These are phyloP conservation scores for Dothiorella sarmentorum DNA, from an alignment of 2,329 filamentous ascomycete genomes.

Conservation along the genomic window DNA sequence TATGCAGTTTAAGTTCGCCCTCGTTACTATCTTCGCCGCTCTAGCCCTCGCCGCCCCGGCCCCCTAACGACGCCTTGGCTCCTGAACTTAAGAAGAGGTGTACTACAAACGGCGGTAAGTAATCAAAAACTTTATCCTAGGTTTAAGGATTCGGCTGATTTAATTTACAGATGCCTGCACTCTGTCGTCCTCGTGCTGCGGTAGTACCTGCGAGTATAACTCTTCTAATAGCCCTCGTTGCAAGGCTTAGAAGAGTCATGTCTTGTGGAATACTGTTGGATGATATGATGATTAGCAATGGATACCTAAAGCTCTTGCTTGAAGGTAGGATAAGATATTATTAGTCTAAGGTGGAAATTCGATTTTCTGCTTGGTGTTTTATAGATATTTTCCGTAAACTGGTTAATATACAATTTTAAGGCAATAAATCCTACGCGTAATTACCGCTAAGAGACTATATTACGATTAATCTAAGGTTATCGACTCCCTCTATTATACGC, in stretches of 20 bases:
- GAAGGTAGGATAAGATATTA: no score
- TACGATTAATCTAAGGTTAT: no score
- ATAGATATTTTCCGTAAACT: no score
- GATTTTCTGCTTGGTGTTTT: no score
- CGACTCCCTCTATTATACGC: no score
- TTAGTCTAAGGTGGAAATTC: no score
- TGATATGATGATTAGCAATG: neutral
- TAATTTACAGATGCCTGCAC: neutral
- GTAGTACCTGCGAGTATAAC: conserved; percentile 16
- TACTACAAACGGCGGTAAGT: conserved; percentile 3
- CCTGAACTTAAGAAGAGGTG: conserved; percentile 6
- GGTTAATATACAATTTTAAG: no score
- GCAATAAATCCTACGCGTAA: no score
- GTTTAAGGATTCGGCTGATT: neutral
- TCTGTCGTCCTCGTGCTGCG: conserved; percentile 1
- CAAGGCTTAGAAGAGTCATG: neutral
- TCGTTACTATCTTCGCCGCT: conserved; percentile 5
- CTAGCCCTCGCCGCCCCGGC: neutral
- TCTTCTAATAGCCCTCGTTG: conserved; percentile 2
- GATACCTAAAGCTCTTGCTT: no score
- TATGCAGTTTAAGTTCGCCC: conserved; percentile 14
- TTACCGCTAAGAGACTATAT: no score
- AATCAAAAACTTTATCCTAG: neutral
- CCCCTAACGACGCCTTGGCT: no score
- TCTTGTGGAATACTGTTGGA: neutral